Percentiles rank a stretch among this genome's conserved stretches.
Evolutionary conservation across 169 alveolate genomes (phyloP).

Genomic region (Plasmodium malariae): DNA sequence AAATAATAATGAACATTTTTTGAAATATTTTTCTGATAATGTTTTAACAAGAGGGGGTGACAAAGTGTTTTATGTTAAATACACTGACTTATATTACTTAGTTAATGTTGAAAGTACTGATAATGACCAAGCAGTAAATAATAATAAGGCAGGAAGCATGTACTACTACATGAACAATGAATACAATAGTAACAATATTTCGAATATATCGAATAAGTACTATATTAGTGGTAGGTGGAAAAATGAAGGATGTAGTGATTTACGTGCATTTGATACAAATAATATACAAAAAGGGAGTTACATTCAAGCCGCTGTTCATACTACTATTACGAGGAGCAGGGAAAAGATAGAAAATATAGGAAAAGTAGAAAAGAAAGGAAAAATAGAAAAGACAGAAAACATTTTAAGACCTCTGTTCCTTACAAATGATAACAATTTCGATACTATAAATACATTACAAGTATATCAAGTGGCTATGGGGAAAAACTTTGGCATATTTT

Average conservation of each 20-base stretch:
- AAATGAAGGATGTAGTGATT: no score
- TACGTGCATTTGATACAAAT: no score
- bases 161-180: not conserved
- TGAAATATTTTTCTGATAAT: constrained; percentile 23
- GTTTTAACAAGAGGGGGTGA: constrained; percentile 64
- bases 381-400: constrained; percentile 9
- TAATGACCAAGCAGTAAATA: not conserved
- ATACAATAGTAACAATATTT: constrained; percentile 1
- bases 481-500: constrained; percentile 32
- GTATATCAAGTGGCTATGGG: constrained; percentile 60
- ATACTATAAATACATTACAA: constrained; percentile 18
- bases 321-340: no score
- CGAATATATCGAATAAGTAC: no score
- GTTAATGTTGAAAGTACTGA: not conserved
- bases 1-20: not conserved
- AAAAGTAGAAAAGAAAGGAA: no score
- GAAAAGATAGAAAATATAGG: no score
- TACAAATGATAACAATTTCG: not conserved
- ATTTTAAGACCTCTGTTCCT: constrained; percentile 43
- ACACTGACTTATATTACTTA: constrained; percentile 28
- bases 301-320: no score
- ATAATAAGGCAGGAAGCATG: not conserved
- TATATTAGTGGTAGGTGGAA: no score
- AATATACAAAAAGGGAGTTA: no score
- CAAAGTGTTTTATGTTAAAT: constrained; percentile 54